A percentile compares a stretch with the other conserved stretches of the same genome.
Conservation (phyloP, 2,329 filamentous ascomycete genomes). For the Hansfordia pulvinata region DNA sequence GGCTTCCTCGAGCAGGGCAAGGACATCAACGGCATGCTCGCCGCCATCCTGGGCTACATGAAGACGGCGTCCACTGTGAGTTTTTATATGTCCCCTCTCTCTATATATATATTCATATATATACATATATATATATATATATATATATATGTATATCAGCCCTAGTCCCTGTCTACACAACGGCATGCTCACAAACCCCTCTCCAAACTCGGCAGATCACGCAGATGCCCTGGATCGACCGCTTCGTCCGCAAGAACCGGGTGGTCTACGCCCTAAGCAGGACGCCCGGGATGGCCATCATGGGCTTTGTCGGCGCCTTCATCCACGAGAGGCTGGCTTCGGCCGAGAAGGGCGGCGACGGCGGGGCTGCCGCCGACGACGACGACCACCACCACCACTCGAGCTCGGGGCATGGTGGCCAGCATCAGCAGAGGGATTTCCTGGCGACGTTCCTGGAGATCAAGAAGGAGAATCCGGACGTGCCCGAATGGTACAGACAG, state of each 20-base stretch:
- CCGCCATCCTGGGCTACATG: constrained; percentile 10
- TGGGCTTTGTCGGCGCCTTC: constrained; percentile 2
- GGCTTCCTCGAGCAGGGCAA: constrained; percentile 14
- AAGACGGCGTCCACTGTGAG: constrained; percentile 9
- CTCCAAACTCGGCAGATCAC: too few relatives aligned
- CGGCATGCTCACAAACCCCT: too few relatives aligned
- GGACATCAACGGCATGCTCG: constrained; percentile 13
- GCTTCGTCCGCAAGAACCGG: constrained; percentile 9
- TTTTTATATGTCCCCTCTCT: too few relatives aligned
- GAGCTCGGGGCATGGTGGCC: too few relatives aligned
- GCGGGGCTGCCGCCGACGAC: too few relatives aligned
- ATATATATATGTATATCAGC: too few relatives aligned
- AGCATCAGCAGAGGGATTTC: too few relatives aligned
- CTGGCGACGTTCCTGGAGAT: constrained; percentile 8
- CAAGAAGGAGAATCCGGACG: constrained; percentile 5
- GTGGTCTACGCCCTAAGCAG: constrained; percentile 3
- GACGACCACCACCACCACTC: too few relatives aligned
- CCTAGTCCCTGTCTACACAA: too few relatives aligned
- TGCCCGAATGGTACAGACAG: constrained; percentile 10
- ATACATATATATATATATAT: too few relatives aligned
- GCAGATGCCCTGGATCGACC: constrained; percentile 15
- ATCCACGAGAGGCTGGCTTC: constrained; percentile 3
- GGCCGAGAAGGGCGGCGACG: constrained; percentile 2
- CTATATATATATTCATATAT: too few relatives aligned
- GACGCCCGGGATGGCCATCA: constrained; percentile 2